Evolutionary conservation across 352 stramenopile species (phyloP), one percentile per base, ranked within the genome.

Genomic region (Phytophthora melonis): DNA sequence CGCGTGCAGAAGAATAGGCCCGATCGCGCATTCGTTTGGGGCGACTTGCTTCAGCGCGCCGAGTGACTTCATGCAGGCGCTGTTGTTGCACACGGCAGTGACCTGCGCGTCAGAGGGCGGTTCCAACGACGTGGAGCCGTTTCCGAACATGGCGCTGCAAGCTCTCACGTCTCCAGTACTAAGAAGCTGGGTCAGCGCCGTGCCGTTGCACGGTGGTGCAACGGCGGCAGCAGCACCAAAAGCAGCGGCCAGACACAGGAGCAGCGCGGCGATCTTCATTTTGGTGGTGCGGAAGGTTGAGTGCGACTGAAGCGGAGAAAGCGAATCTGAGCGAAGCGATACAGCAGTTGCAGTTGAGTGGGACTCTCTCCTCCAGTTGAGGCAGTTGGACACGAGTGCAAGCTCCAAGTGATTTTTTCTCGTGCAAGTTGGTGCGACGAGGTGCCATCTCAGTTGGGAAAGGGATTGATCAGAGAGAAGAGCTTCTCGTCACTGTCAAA

Each of bases 21-120:
- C 77, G 36, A 82, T 64, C 8, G 68, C 77, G 45, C 78, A 84
- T 56, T 84, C 78, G 11, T 71, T 63, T 6, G 82, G 74, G 13
- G 64, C 68, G 11, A 75, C 59, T 58, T 68, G 52, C 52, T 77
- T 69, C 23, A 86, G 30, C 3, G 59, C 34, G 14, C 70, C 45
- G 10, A 88, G 54, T 21, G 70, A 67, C 5, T 68, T 50, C 1
- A 59, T 63, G 60, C 81, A 88, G n/a, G 71, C 63, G 13, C 70
- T 49, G 53, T 72, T 79, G 7, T 53, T 70, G 68, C 81, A 88
- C 18, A 85, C 66, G 32, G 66, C 63, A 30, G 21, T 59, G 32
- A 85, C 59, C 19, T 80, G 74, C 6, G 65, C 67, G 18, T 80
- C 50, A 14, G 62, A 79, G 10, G 77, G 57, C n/a, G 63, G 27